These are phyloP conservation scores for Colletotrichum gigasporum DNA, from an alignment of 2,329 filamentous ascomycete genomes.

Conservation along the genomic window DNA sequence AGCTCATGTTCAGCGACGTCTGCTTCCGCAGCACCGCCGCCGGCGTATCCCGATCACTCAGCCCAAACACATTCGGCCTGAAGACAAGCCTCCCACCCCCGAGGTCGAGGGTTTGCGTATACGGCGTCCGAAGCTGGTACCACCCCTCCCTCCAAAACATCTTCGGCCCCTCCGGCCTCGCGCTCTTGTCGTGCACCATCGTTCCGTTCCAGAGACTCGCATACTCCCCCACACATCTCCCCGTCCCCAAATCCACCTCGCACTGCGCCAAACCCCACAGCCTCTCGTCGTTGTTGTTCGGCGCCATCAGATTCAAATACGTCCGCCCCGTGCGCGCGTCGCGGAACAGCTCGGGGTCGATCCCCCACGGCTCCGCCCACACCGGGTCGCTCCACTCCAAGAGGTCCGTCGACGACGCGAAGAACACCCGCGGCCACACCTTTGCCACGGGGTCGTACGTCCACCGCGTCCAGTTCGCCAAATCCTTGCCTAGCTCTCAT, in stretches of 20 bases:
- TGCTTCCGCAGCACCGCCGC: slow-evolving; percentile 40
- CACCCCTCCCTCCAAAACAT: slow-evolving; percentile 11
- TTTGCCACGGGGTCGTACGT: slow-evolving; percentile 46
- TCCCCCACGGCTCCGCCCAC: slow-evolving; percentile 28
- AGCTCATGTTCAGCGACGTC: slow-evolving; percentile 41
- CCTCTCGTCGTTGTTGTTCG: slow-evolving; percentile 33
- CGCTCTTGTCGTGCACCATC: slow-evolving; percentile 15
- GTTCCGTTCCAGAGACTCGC: slow-evolving; percentile 36
- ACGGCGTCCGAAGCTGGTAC: slow-evolving; percentile 29
- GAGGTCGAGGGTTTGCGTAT: slow-evolving; percentile 6
- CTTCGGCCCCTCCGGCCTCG: slow-evolving; percentile 33
- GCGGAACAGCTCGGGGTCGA: slow-evolving; percentile 28
- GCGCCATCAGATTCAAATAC: slow-evolving; percentile 35
- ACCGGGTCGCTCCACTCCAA: slow-evolving; percentile 9
- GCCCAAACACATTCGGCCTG: slow-evolving; percentile 38
- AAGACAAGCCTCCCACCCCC: slow-evolving; percentile 38
- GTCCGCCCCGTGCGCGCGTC: slow-evolving; percentile 28
- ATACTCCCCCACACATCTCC: slow-evolving; percentile 32
- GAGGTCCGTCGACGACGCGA: slow-evolving; percentile 33
- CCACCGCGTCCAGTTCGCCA: slow-evolving; percentile 49
- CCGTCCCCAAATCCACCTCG: slow-evolving; percentile 30
- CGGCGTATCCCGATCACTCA: slow-evolving; percentile 40
- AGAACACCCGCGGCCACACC: slow-evolving; percentile 44
- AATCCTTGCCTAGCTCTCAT: slow-evolving; percentile 46
- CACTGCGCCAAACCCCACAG: slow-evolving; percentile 35